Conservation (phyloP, 1,139 yeast species). For the Scheffersomyces stambukii region DNA sequence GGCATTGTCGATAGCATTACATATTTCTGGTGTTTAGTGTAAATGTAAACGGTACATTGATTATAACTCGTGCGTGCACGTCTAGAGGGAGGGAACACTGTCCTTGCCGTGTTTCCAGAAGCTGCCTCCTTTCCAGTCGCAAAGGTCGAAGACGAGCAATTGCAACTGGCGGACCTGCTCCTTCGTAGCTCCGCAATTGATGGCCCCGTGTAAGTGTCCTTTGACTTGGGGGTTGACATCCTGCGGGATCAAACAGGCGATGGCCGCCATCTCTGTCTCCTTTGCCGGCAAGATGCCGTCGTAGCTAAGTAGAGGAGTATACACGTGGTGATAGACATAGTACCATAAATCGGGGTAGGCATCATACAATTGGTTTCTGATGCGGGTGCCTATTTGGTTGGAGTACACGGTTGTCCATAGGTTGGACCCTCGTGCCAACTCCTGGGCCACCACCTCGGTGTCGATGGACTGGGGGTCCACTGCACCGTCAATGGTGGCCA, state of each 20-base stretch:
- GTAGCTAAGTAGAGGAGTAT: constrained; percentile 71
- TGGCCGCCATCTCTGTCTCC: constrained; percentile 74
- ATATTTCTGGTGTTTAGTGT: constrained; percentile 1
- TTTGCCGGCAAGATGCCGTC: constrained; percentile 57
- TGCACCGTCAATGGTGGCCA: constrained; percentile 40
- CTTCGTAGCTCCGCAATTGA: constrained; percentile 67
- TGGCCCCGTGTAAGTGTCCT: constrained; percentile 84
- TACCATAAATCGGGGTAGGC: constrained; percentile 87
- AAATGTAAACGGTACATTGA: constrained; percentile 1
- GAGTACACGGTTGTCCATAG: constrained; percentile 77
- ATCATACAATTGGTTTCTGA: constrained; percentile 58
- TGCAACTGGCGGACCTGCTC: constrained; percentile 62
- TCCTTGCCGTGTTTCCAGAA: constrained; percentile 50
- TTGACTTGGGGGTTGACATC: constrained; percentile 89
- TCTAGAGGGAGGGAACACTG: constrained; percentile 49
- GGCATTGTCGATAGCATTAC: neutral
- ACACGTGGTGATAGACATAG: constrained; percentile 70
- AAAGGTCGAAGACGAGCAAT: constrained; percentile 56
- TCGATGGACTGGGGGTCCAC: constrained; percentile 30
- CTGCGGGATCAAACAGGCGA: constrained; percentile 82
- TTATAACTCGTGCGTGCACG: neutral
- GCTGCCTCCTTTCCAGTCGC: constrained; percentile 69
- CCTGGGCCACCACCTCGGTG: constrained; percentile 21
- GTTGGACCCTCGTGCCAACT: constrained; percentile 48
- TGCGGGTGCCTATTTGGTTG: constrained; percentile 61